Conservation (phyloP, 2,329 filamentous ascomycete genomes). For the Colletotrichum eremochloae region DNA sequence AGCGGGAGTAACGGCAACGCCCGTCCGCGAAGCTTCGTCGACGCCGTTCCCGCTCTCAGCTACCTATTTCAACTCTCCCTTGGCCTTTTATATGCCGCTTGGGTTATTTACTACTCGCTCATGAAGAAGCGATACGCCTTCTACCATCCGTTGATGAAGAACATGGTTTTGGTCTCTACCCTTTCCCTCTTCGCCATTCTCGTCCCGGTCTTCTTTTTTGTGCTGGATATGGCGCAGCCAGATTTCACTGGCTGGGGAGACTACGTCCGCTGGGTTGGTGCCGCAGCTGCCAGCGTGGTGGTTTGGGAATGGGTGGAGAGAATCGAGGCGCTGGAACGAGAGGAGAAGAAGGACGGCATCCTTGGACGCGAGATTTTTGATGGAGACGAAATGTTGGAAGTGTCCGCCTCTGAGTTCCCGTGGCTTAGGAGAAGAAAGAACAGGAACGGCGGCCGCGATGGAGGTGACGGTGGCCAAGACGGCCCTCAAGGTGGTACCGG, state of each 20-base stretch:
- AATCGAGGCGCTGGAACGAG: constrained; percentile 91
- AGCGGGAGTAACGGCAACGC: constrained; percentile 66
- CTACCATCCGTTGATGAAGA: constrained; percentile 91
- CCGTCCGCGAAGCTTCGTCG: constrained; percentile 82
- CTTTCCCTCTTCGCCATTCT: constrained; percentile 86
- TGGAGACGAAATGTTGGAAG: constrained; percentile 90
- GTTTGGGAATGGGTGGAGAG: constrained; percentile 99
- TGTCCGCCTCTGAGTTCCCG: constrained; percentile 63
- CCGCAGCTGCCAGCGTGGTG: constrained; percentile 93
- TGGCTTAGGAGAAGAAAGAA: constrained; percentile 58
- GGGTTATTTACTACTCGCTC: constrained; percentile 94
- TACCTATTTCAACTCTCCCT: constrained; percentile 92
- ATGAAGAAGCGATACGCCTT: constrained; percentile 93
- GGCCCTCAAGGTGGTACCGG: constrained; percentile 40
- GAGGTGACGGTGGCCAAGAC: constrained; percentile 43
- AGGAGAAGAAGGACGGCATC: constrained; percentile 94
- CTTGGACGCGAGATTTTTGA: constrained; percentile 92
- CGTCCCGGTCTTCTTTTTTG: constrained; percentile 93
- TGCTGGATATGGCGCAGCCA: constrained; percentile 88
- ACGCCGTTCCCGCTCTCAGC: constrained; percentile 90
- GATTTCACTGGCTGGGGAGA: constrained; percentile 93
- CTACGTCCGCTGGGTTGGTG: constrained; percentile 96
- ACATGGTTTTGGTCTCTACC: constrained; percentile 84
- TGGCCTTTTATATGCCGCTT: constrained; percentile 89
- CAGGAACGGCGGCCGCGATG: constrained; percentile 49